phyloP scores from a whole-genome alignment of 2,329 filamentous ascomycete genomes.

The Verticillium albo-atrum region DNA sequence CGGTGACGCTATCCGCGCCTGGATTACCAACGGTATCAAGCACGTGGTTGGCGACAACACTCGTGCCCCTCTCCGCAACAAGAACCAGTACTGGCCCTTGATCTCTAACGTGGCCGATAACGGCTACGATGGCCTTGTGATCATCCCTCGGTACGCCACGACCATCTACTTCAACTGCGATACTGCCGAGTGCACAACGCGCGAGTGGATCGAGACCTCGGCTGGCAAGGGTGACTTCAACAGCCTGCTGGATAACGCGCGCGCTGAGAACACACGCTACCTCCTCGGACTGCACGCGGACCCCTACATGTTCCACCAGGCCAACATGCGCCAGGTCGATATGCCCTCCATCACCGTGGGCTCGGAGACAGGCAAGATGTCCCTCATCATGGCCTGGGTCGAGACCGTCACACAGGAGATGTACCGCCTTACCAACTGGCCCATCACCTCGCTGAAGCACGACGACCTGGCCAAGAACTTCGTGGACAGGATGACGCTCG shows the following conservation, averaged over 20 bases:
- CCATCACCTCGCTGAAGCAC: constrained; percentile 18
- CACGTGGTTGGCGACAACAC: constrained; percentile 62
- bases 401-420: constrained; percentile 51
- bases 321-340: constrained; percentile 51
- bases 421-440: constrained; percentile 37
- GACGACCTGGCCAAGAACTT: constrained; percentile 49
- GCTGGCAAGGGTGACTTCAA: constrained; percentile 48
- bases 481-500: constrained; percentile 46
- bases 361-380: constrained; percentile 37
- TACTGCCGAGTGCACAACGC: constrained; percentile 48
- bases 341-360: constrained; percentile 43
- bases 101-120: constrained; percentile 39
- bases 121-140: constrained; percentile 49
- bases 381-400: constrained; percentile 55
- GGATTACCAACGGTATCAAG: constrained; percentile 52
- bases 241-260: constrained; percentile 45
- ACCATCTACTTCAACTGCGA: constrained; percentile 64
- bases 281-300: constrained; percentile 52
- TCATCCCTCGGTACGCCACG: constrained; percentile 56
- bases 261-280: constrained; percentile 49
- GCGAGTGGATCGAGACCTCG: constrained; percentile 58
- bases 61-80: constrained; percentile 47
- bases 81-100: background rate
- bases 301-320: constrained; percentile 59
- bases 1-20: constrained; percentile 54